Evolutionary conservation across 768 basidiomycete genomes (phyloP), one percentile per base, ranked within the genome.

Genomic region (Thelephora ganbajun): DNA sequence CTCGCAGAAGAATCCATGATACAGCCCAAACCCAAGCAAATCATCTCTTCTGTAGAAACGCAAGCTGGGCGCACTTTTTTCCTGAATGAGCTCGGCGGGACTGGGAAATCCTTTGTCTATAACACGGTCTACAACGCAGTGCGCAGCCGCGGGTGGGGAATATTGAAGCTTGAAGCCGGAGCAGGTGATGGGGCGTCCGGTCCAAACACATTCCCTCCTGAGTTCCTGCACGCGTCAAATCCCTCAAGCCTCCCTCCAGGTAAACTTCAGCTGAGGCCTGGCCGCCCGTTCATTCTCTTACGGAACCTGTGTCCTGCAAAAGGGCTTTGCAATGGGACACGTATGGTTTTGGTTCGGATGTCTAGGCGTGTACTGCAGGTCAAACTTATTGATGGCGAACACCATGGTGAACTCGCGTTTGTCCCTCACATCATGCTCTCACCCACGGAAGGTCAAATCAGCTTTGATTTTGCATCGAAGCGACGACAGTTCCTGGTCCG

Each of bases 71-170:
- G 49, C 11, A 33, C 54, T 3, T 68, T 71, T 57, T 74, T 72
- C 49, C 50, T 73, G 12, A 52, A 70, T 61, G 65, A 70, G 3
- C 57, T 66, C 33, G 72, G 66, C 13, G 72, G 72, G 0, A 62
- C 62, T 26, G 72, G 73, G 4, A 74, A 73, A 49, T 73, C 72
- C 0, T 73, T 59, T 59, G 54, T 71, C 0, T 72, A 67, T 48
- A 67, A 66, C 30, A 63, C 67, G 0, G 30, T 65, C 36, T 60
- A 63, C 51, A 35, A 56, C 34, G 35, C 52, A 11, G 19, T 71
- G 1, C 51, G 59, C 11, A 50, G 51, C 6, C 39, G 56, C 9
- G 59, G 60, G 0, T 20, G 53, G 20, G n/a, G n/a, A n/a, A n/a
- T n/a, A n/a, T n/a, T n/a, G n/a, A n/a, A n/a, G n/a, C n/a, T n/a